Conservation (phyloP, 805 yeast genomes). For the Yamadazyma phyllophila region DNA sequence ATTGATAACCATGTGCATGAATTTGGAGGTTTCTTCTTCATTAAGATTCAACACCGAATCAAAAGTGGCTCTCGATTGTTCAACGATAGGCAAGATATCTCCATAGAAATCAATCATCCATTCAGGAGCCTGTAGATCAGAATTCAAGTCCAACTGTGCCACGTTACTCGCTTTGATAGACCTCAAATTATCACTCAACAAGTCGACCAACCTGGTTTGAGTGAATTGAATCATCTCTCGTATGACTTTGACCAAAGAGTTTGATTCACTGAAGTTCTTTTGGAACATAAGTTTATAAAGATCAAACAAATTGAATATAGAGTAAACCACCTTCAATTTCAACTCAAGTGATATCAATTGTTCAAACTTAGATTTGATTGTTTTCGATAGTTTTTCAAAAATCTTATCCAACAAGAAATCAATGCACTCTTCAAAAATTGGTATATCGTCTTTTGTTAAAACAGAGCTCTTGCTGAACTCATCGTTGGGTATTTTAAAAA, state of each 20-base stretch:
- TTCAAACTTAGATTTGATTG: constrained; percentile 62
- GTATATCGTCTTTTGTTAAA: constrained; percentile 13
- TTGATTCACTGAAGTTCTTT: constrained; percentile 31
- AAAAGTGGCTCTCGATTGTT: constrained; percentile 27
- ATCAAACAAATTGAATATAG: constrained; percentile 60
- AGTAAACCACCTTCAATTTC: constrained; percentile 52
- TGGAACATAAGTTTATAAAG: constrained; percentile 70
- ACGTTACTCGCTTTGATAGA: constrained; percentile 33
- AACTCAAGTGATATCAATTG: constrained; percentile 66
- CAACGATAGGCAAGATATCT: constrained; percentile 58
- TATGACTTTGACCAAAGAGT: constrained; percentile 21
- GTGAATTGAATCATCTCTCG: constrained; percentile 23
- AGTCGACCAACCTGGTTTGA: constrained; percentile 24
- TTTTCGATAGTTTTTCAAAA: constrained; percentile 56
- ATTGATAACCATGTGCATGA: constrained; percentile 44
- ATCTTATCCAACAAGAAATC: constrained; percentile 21
- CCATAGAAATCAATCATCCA: constrained; percentile 71
- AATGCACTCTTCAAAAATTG: background rate
- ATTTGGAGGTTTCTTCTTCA: constrained; percentile 29
- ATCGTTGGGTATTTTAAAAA: constrained; percentile 40
- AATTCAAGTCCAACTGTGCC: constrained; percentile 41
- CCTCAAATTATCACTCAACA: constrained; percentile 29
- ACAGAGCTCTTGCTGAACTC: constrained; percentile 10
- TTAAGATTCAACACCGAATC: constrained; percentile 43
- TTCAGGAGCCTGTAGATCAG: constrained; percentile 76